Conservation (phyloP, 306 rosid species). For the Carpinus fangiana region DNA sequence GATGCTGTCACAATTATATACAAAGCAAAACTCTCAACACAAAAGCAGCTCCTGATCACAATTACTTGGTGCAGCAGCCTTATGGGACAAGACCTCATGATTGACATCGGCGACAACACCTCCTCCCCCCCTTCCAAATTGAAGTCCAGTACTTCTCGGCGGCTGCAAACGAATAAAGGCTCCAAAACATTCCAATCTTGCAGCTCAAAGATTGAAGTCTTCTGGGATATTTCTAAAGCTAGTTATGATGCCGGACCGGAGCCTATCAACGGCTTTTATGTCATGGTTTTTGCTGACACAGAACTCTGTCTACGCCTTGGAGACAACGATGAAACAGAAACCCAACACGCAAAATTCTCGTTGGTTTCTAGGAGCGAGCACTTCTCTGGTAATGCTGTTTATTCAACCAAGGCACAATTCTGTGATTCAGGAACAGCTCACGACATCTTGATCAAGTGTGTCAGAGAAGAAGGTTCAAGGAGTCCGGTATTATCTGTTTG, state of each 20-base stretch:
- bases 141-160: not conserved
- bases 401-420: conserved; percentile 43
- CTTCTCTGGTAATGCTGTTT: conserved; percentile 33
- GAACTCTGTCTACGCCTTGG: conserved; percentile 40
- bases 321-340: conserved; percentile 33
- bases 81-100: conserved; percentile 24
- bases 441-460: conserved; percentile 66
- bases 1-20: conserved; percentile 36
- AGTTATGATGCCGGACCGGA: conserved; percentile 42
- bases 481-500: conserved; percentile 45
- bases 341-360: conserved; percentile 20
- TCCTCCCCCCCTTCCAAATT: not conserved
- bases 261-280: conserved; percentile 39
- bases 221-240: conserved; percentile 52
- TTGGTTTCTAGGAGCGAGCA: conserved; percentile 48
- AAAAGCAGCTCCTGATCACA: conserved; percentile 28
- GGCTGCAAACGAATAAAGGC: conserved; percentile 26
- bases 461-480: conserved; percentile 37
- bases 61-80: conserved; percentile 38
- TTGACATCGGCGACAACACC: conserved; percentile 21
- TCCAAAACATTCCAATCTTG: conserved; percentile 24
- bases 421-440: conserved; percentile 39
- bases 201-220: conserved; percentile 25
- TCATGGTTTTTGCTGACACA: conserved; percentile 39
- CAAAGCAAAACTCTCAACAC: conserved; percentile 37